Evolutionary conservation across 2,329 filamentous ascomycete genomes (phyloP), one percentile per base, ranked within the genome.

Genomic region (Penicillium hordei): DNA sequence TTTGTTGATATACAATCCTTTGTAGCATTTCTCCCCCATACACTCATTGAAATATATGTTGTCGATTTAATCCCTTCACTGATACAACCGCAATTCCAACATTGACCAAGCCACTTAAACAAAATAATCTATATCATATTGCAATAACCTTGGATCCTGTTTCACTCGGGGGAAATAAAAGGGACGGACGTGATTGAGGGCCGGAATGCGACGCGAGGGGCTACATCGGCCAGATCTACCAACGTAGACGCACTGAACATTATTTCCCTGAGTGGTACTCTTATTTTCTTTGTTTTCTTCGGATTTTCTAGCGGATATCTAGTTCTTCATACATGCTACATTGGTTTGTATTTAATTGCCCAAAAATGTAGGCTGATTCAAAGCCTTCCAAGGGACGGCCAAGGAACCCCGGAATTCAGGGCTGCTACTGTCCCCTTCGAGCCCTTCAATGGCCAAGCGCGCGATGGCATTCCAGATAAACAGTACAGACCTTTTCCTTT

Each of bases 401-500:
- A 57, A 57, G 55, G 36, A 48, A 44, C 15, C 36, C 34, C 34
- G 57, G 57, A 59, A 59, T 59, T 56, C 57, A 42, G 52, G 57
- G 52, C 57, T 50, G 29, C 56, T 58, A 55, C 56, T 40, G 52
- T 50, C 40, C 52, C 52, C 36, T 48, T 38, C 9, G 19, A 46
- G 34, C 52, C 57, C 46, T 51, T 43, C 15, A 4, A 17, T 33
- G 29, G 46, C 25, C 39, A 44, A 46, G 52, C 15, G 40, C 19
- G 40, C 17, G 15, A 23, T 38, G 13, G 34, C 57, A 59, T 59
- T 59, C 57, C 57, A 29, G 44, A 49, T 17, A 33, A 8, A 36
- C 6, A 48, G 40, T 25, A 46, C 40, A 56, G 52, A 43, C 13
- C 7, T 51, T 38, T 15, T 17, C n/a, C 5, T 36, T 27, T 13